Evolutionary conservation across 352 stramenopile genomes (phyloP).

Genomic region (Lagenidium sp.): DNA sequence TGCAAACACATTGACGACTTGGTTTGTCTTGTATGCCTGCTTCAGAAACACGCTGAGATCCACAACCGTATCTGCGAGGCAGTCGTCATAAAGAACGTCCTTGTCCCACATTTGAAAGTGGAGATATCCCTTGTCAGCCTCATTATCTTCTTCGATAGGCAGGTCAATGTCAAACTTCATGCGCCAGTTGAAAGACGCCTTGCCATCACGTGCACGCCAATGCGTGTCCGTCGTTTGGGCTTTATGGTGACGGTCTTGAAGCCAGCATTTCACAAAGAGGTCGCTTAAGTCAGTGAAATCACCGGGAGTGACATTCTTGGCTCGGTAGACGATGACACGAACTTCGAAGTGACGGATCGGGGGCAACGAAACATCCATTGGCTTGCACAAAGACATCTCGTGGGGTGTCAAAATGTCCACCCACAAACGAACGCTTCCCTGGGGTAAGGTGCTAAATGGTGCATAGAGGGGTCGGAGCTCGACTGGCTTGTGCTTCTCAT

Average conservation of each 20-base stretch:
- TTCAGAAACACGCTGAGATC: constrained; percentile 59
- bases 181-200: constrained; percentile 89
- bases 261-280: constrained; percentile 86
- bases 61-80: constrained; percentile 60
- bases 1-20: constrained; percentile 64
- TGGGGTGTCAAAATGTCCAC: constrained; percentile 81
- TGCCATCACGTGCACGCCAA: constrained; percentile 83
- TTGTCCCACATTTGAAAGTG: constrained; percentile 81
- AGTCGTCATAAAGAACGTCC: constrained; percentile 70
- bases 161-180: constrained; percentile 88
- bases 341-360: constrained; percentile 77
- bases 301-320: constrained; percentile 77
- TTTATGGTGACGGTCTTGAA: constrained; percentile 69
- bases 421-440: constrained; percentile 76
- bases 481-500: constrained; percentile 47
- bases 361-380: constrained; percentile 78
- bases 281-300: constrained; percentile 86
- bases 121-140: constrained; percentile 56
- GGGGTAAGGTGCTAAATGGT: constrained; percentile 58
- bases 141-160: constrained; percentile 55
- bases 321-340: constrained; percentile 89
- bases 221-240: constrained; percentile 85
- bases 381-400: constrained; percentile 59
- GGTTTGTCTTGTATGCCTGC: constrained; percentile 55
- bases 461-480: constrained; percentile 57